A percentile compares a stretch with the other conserved stretches of the same genome.
These are phyloP conservation scores for Yamadazyma nakazawae DNA, from an alignment of 805 yeast genomes.

Conservation along the genomic window DNA sequence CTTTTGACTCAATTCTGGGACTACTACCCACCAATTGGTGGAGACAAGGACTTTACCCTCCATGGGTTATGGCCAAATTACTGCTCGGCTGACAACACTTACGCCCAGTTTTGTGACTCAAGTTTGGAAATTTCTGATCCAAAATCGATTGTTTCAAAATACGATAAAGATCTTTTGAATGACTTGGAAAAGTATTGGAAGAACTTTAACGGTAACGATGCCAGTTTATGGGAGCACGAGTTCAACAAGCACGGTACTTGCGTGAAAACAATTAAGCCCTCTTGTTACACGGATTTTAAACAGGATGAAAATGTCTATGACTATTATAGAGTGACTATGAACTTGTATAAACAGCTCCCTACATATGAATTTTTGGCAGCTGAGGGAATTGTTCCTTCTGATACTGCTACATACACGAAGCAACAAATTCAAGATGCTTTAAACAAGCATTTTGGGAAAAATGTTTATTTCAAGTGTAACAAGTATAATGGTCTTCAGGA, in stretches of 20 bases:
- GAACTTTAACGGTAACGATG: constrained; percentile 48
- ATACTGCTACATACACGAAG: constrained; percentile 30
- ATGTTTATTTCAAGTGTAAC: constrained; percentile 36
- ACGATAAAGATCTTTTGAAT: constrained; percentile 20
- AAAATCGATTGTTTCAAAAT: constrained; percentile 11
- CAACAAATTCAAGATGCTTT: constrained; percentile 32
- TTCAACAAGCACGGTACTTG: constrained; percentile 45
- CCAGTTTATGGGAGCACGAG: constrained; percentile 44
- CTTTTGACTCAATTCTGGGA: constrained; percentile 42
- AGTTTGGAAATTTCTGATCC: constrained; percentile 27
- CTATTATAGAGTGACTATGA: constrained; percentile 28
- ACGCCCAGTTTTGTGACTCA: constrained; percentile 35
- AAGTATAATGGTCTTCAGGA: constrained; percentile 47
- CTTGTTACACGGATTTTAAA: constrained; percentile 24
- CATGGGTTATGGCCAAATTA: constrained; percentile 46
- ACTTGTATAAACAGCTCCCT: constrained; percentile 29
- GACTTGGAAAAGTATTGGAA: constrained; percentile 38
- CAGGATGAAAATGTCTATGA: constrained; percentile 26
- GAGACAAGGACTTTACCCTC: constrained; percentile 35
- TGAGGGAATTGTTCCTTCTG: constrained; percentile 36
- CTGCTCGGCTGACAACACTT: constrained; percentile 33
- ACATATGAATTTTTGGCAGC: constrained; percentile 33
- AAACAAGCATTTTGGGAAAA: constrained; percentile 26
- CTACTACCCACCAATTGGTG: constrained; percentile 27
- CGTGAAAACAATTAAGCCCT: constrained; percentile 34